These are phyloP conservation scores for Effrenium voratum DNA, from an alignment of 73 alveolate species.

Conservation along the genomic window DNA sequence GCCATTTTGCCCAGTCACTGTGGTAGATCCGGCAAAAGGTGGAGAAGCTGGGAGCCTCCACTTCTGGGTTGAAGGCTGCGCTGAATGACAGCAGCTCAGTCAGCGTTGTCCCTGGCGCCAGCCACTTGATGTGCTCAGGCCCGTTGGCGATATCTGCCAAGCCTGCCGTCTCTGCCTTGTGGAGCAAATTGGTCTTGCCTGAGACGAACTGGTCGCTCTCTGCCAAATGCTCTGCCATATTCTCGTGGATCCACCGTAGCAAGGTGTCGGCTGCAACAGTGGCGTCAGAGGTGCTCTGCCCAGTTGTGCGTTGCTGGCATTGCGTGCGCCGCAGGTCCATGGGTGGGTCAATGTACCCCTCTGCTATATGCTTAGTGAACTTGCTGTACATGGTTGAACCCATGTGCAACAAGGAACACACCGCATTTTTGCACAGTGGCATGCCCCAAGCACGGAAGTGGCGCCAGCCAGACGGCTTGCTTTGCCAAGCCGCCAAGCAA, in stretches of 20 bases:
- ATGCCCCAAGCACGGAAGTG: background rate
- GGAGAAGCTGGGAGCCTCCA: background rate
- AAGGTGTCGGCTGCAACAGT: background rate
- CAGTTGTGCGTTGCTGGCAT: background rate
- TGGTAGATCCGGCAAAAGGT: conserved; percentile 13
- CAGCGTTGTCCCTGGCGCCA: background rate
- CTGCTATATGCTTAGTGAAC: background rate
- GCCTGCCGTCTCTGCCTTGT: background rate
- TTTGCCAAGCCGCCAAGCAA: background rate
- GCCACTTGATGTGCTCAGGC: background rate
- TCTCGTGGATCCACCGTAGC: background rate
- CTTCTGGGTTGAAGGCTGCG: background rate
- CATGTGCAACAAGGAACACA: background rate
- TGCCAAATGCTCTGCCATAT: background rate
- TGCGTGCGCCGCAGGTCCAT: background rate
- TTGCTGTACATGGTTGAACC: background rate
- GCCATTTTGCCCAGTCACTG: background rate
- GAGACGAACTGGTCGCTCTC: background rate
- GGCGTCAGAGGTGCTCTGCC: background rate
- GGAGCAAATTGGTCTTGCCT: background rate
- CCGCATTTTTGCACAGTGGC: background rate
- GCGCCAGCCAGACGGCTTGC: background rate
- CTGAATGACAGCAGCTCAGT: background rate
- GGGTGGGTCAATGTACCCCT: conserved; percentile 5
- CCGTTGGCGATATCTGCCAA: background rate